phyloP scores from a whole-genome alignment of 371 early-diverging fungal species.

The Syncephalastrum contaminatum region DNA sequence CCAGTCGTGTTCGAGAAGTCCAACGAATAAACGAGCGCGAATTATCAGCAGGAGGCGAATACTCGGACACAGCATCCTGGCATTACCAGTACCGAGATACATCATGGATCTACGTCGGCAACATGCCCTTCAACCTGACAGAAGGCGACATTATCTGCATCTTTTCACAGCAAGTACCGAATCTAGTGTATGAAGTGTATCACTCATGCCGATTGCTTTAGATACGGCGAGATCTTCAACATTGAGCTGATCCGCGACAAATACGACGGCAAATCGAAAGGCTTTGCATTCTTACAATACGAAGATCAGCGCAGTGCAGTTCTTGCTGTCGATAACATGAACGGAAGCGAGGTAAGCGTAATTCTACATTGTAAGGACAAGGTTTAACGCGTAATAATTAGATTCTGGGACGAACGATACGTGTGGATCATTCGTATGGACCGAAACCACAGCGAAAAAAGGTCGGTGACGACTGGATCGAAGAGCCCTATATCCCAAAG shows the following conservation, averaged over 20 bases:
- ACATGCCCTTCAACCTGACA: slow-evolving; percentile 79
- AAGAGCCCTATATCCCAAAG: slow-evolving; percentile 73
- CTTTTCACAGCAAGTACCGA: slow-evolving; percentile 80
- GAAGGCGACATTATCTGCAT: slow-evolving; percentile 92
- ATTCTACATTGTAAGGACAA: neutral
- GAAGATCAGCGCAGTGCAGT: slow-evolving; percentile 91
- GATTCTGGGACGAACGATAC: slow-evolving; percentile 31
- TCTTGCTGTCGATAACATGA: slow-evolving; percentile 94
- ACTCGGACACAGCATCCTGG: slow-evolving; percentile 70
- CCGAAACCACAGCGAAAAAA: slow-evolving; percentile 48
- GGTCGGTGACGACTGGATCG: slow-evolving; percentile 37
- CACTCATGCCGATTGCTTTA: no score
- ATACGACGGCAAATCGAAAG: slow-evolving; percentile 84
- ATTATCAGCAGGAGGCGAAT: slow-evolving; percentile 38
- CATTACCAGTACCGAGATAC: slow-evolving; percentile 89
- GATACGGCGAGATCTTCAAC: slow-evolving; percentile 90
- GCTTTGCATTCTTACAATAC: slow-evolving; percentile 92
- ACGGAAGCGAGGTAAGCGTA: slow-evolving; percentile 68
- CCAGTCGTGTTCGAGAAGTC: slow-evolving; percentile 74
- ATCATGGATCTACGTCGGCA: slow-evolving; percentile 89
- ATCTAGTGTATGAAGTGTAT: no score
- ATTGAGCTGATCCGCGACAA: slow-evolving; percentile 85
- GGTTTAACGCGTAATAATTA: slow-evolving; percentile 6
- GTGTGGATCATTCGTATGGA: slow-evolving; percentile 51
- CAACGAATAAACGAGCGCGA: slow-evolving; percentile 71